Evolutionary conservation across 2,329 filamentous ascomycete genomes (phyloP), one percentile per base, ranked within the genome.

Genomic region (Hypoxylon rubiginosum): DNA sequence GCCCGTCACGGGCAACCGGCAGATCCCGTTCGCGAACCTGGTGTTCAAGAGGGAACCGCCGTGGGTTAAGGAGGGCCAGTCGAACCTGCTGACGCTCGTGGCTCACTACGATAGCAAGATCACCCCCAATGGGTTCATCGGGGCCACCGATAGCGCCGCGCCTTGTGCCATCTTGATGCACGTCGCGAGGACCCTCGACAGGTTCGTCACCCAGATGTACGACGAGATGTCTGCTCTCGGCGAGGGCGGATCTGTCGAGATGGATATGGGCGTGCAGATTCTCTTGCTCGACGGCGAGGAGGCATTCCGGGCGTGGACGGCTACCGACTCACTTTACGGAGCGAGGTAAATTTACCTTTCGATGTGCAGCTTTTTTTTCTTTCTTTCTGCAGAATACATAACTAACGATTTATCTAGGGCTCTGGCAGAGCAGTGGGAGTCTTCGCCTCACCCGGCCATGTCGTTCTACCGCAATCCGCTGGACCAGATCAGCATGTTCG

Each of bases 141-240:
- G 93, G 1, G 93, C 93, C 0, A 95, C 89, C 13, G 93, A 97
- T 76, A 93, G 91, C 69, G 93, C 93, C 0, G 93, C 88, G 9
- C 92, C 93, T 17, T 96, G 92, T 77, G 93, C 93, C 0, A 93
- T 97, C 82, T 83, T 97, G 64, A 86, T 97, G 86, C 91, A 95
- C 78, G 87, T 90, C 10, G 91, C 92, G 64, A 83, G 88, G 66
- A 89, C 85, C 64, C 84, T 97, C 26, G 92, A 97, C 75, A 83
- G 81, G 8, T 91, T 90, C 11, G 77, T 96, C 76, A 91, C 88
- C 7, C 85, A 86, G 77, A 94, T 93, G 82, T 93, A 93, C 88
- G 84, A 86, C 28, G 84, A 86, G 67, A 92, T 93, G 87, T 77
- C 87, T 55, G 85, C 82, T 15, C 82, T 88, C 3, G 88, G 86